These are phyloP conservation scores for Dendrocalamus sinicus DNA, from an alignment of 176 grass and related monocot species.

Conservation along the genomic window DNA sequence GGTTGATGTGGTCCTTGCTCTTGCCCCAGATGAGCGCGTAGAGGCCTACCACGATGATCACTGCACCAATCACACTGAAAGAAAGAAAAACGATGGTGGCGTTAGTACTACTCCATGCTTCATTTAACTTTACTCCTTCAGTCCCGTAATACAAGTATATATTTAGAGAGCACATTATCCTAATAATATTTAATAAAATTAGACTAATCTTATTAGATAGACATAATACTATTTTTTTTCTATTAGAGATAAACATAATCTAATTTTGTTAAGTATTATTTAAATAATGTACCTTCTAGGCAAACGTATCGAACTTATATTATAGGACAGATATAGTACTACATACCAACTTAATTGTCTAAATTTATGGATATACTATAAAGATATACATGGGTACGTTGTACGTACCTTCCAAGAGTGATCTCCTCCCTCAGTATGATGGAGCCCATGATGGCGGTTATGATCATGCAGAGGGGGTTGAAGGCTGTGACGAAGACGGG, in stretches of 20 bases:
- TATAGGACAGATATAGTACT: too few relatives aligned
- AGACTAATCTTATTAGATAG: too few relatives aligned
- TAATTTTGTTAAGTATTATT: too few relatives aligned
- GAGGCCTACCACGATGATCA: slow-evolving; percentile 82
- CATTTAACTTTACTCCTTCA: neutral
- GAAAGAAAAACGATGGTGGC: neutral
- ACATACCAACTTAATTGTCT: neutral
- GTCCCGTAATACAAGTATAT: too few relatives aligned
- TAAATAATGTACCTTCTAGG: too few relatives aligned
- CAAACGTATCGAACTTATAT: too few relatives aligned
- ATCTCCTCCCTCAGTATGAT: slow-evolving; percentile 83
- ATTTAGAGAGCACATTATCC: too few relatives aligned
- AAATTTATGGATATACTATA: neutral
- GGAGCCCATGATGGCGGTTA: slow-evolving; percentile 80
- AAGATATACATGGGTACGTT: neutral
- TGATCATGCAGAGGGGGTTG: slow-evolving; percentile 98
- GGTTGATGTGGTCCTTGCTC: slow-evolving; percentile 60
- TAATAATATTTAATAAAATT: too few relatives aligned
- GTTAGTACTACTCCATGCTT: slow-evolving; percentile 28
- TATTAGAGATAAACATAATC: too few relatives aligned
- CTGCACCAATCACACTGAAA: slow-evolving; percentile 82
- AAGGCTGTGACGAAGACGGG: slow-evolving; percentile 96
- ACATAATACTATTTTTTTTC: too few relatives aligned
- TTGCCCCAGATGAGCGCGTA: slow-evolving; percentile 95
- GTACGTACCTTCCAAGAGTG: slow-evolving; percentile 72